Base-by-base conservation (phyloP, 2,329 filamentous ascomycete species). In the Corniculantispora saksenae region DNA sequence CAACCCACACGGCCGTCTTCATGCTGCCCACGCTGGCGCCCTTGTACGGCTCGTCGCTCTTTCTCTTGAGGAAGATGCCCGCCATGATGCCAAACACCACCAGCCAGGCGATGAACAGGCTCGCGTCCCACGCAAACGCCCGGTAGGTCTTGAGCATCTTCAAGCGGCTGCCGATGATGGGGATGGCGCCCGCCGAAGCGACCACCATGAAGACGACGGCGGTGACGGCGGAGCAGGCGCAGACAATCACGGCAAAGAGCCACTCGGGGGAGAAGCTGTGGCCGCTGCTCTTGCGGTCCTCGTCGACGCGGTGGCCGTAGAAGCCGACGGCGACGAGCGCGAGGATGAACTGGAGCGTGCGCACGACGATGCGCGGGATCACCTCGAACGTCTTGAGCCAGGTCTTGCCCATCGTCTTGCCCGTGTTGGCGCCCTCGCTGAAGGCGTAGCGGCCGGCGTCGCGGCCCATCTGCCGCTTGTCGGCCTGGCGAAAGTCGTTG, bases 1-100 rank as follows among this genome's bases (percentile, higher is more conserved):
- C 89, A 29, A 93, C 77, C 88, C 89, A 93, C 3, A 91, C 89
- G 2, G 89, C 89, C 67, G 85, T 82, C 77, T 90, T 89, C 91
- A 93, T 93, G 8, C 73, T 60, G 4, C 72, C 67, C 0, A 79
- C 80, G 67, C 74, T 80, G 53, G 73, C 75, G 35, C 79, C 80
- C 73, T 83, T 77, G 74, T 82, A 83, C 48, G 75, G 71, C 40
- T 80, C 78, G 65, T 89, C 83, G 63, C 82, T 82, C 67, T 87
- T 76, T 58, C 85, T 82, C 40, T 82, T 75, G 66, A 93, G 86
- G 77, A 90, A 93, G 78, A 92, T 87, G 66, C 82, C 85, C 17
- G 87, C 91, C 69, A 93, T 93, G 66, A 91, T 84, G 32, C 89
- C 91, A 73, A 93, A 92, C 3, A 90, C 81, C 17, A 87, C 83